A percentile compares a stretch with the other conserved stretches of the same genome.
phyloP scores from a whole-genome alignment of 2,329 filamentous ascomycete species.

The Aspergillus arachidicola region DNA sequence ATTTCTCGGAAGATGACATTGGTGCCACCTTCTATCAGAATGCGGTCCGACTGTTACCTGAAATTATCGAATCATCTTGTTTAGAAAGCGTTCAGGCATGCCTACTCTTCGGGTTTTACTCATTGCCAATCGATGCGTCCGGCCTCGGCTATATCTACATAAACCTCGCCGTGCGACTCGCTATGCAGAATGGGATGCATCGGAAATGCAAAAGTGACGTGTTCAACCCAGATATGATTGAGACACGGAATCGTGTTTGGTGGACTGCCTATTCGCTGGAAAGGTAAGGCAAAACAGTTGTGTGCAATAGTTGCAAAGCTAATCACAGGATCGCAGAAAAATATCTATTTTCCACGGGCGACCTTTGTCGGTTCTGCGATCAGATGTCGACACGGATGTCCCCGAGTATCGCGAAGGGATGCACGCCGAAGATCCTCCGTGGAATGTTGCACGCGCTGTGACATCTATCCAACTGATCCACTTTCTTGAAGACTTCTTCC shows the following conservation, averaged over 20 bases:
- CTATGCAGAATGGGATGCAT: constrained; percentile 60
- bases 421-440: neutral
- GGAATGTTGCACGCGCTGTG: constrained; percentile 16
- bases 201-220: constrained; percentile 48
- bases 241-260: constrained; percentile 55
- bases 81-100: constrained; percentile 58
- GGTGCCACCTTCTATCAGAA: constrained; percentile 56
- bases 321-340: constrained; percentile 37
- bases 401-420: constrained; percentile 31
- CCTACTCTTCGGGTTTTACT: constrained; percentile 55
- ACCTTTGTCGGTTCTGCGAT: constrained; percentile 51
- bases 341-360: constrained; percentile 57
- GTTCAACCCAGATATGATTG: constrained; percentile 45
- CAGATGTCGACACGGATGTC: constrained; percentile 54
- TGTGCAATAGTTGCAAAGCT: neutral
- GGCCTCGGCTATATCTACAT: constrained; percentile 57
- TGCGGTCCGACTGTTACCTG: constrained; percentile 53
- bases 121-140: constrained; percentile 54
- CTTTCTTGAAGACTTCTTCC: constrained; percentile 24
- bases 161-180: constrained; percentile 54
- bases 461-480: constrained; percentile 30
- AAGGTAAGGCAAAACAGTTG: constrained; percentile 35
- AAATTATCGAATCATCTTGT: constrained; percentile 55
- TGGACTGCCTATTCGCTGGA: constrained; percentile 57
- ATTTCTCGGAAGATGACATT: constrained; percentile 49